Base-by-base conservation (phyloP, 345 rosid genomes). In the Orychophragmus violaceus region DNA sequence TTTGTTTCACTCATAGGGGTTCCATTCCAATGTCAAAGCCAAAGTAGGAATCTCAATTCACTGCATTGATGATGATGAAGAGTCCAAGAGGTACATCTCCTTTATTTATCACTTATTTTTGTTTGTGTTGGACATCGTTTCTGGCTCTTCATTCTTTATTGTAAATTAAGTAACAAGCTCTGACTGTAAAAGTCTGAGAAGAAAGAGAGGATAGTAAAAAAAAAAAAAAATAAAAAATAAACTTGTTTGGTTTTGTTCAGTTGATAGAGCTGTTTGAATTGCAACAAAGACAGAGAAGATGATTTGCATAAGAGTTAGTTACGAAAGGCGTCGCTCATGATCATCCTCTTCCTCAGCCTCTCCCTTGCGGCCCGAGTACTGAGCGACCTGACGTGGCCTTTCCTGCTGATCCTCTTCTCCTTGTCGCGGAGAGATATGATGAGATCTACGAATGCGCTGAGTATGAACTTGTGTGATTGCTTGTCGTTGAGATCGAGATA, bases 371-470 rank as follows among this genome's bases (percentile, higher is more conserved):
- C 58, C 1, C 52, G 77, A 59, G 63, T 67, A 36, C 64, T 67
- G 63, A 53, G 72, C 3, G 77, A 67, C 50, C 68, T 60, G 2
- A 33, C 55, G 0, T 25, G n/a, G 19, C 29, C 68, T 44, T 25
- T 74, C 73, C 63, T 67, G 52, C 63, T 67, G 64, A 66, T 62
- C 46, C 32, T 75, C 71, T 69, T 50, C 70, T 76, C 64, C 53
- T 72, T 64, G 59, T 74, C 49, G 29, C 67, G 83, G 42, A 24
- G 55, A 32, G 57, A 59, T 6, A 78, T 74, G 3, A 86, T 24
- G 28, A 88, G 73, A 76, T 93, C 97, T 11, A 84, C 95, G 42
- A 88, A 93, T 13, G 99, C 97, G 50, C 81, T 82, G 7, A 93
- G 66, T 19, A 93, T 82, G 76, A 78, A 86, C 82, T 72, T 85